These are phyloP conservation scores for Saccharomyces eubayanus DNA, from an alignment of 805 yeast genomes.

Conservation along the genomic window DNA sequence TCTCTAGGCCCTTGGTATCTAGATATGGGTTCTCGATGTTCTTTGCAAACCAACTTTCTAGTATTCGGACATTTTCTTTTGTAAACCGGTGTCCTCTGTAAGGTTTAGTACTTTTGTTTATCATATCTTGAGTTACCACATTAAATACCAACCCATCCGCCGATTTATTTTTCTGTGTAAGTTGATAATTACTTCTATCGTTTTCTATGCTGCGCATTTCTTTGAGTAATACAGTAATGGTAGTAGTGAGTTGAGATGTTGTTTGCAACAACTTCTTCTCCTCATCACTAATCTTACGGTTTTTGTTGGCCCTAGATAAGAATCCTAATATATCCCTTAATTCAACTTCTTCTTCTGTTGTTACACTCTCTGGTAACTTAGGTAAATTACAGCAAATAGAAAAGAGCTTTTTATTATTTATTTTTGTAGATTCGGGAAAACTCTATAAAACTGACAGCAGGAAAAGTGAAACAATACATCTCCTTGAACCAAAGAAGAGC, in stretches of 20 bases:
- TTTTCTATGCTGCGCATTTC: neutral
- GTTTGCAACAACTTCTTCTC: slow-evolving; percentile 3
- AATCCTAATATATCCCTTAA: slow-evolving; percentile 3
- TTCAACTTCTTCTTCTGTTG: slow-evolving; percentile 1
- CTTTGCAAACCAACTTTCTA: slow-evolving; percentile 15
- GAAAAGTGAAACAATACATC: neutral
- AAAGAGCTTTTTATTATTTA: neutral
- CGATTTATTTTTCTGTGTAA: neutral
- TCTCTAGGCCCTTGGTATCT: slow-evolving; percentile 5
- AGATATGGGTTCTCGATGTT: slow-evolving; percentile 16
- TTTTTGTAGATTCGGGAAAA: neutral
- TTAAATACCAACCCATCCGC: slow-evolving; percentile 6
- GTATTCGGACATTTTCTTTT: slow-evolving; percentile 5
- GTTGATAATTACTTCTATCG: neutral
- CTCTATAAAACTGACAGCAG: neutral
- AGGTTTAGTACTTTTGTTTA: slow-evolving; percentile 6
- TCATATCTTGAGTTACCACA: slow-evolving; percentile 14
- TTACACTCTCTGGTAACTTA: neutral
- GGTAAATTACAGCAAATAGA: neutral
- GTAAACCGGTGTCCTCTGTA: slow-evolving; percentile 18
- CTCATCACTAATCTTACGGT: slow-evolving; percentile 2
- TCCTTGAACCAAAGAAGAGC: neutral
- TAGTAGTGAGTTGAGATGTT: slow-evolving; percentile 9
- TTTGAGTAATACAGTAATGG: slow-evolving; percentile 3
- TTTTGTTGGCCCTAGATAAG: slow-evolving; percentile 1